Evolutionary conservation across 1,139 yeast genomes (phyloP), one percentile per base, ranked within the genome.

Genomic region (Wickerhamomyces sp.): DNA sequence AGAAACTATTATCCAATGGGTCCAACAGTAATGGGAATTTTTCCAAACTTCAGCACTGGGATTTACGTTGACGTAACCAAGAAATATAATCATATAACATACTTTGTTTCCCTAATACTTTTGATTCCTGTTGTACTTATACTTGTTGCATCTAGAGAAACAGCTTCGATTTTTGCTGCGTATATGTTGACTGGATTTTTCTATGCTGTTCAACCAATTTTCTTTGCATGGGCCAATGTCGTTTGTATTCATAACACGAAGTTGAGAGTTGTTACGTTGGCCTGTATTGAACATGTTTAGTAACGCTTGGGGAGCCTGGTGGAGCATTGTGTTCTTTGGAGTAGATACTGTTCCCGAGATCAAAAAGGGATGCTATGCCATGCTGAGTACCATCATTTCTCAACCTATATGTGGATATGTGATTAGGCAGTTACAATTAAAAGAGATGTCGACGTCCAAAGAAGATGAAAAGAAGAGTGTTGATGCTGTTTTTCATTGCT

Each of bases 221-320:
- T 76, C 58, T 79, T 78, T 52, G 74, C 83, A 0, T 79, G 84
- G 84, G 83, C 82, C 1, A 79, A 78, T 51, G 65, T 75, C 36
- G 76, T 78, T 1, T 76, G 81, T 52, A 67, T 70, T 30, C 66
- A 72, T 50, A 83, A 79, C 58, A 57, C 76, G 37, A 79, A 78
- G 60, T 79, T 76, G 55, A 67, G 84, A 52, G 81, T 84, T 0
- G 64, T 78, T 30, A 79, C 78, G 0, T 62, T 79, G 44, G 83
- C 81, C 0, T 76, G 81, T 0, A 79, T n/a, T 79, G 84, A 79
- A 79, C 59, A 78, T 78, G 81, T 77, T 78, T 53, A 73, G 79
- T 38, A 76, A 78, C 55, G 81, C 81, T 2, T 77, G 78, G 11
- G 78, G 78, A 58, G 82, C 83, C 2, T 79, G 84, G 84, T 78